Percentiles rank a stretch among this genome's conserved stretches.
phyloP scores from a whole-genome alignment of 1,284 basidiomycete species.

The Hypsizygus ulmarius region DNA sequence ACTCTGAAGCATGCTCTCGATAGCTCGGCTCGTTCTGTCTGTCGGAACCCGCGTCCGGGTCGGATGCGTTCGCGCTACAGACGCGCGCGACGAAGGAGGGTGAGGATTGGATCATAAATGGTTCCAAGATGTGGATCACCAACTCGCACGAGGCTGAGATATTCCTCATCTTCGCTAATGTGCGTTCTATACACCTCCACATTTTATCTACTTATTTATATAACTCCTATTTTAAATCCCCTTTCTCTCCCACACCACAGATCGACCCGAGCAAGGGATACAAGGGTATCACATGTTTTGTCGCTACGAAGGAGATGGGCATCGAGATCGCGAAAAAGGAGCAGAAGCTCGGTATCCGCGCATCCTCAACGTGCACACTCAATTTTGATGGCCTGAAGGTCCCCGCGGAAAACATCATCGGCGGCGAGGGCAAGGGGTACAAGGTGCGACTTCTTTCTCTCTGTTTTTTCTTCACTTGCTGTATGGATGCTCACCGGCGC shows the following conservation, averaged over 20 bases:
- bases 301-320: constrained; percentile 96
- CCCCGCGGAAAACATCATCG: constrained; percentile 92
- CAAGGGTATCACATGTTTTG: constrained; percentile 98
- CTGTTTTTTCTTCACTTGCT: not conserved
- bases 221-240: not conserved
- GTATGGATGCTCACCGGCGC: not conserved
- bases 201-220: not conserved
- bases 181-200: constrained; percentile 29
- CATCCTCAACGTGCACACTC: constrained; percentile 95
- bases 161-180: constrained; percentile 93
- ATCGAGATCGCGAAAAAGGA: constrained; percentile 99
- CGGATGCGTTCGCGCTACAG: constrained; percentile 96
- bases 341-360: constrained; percentile 95
- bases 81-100: constrained; percentile 88
- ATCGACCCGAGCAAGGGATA: constrained; percentile 93
- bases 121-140: constrained; percentile 99
- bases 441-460: constrained; percentile 50
- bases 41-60: constrained; percentile 90
- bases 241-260: constrained; percentile 38
- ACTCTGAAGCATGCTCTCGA: constrained; percentile 1
- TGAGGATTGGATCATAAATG: constrained; percentile 84
- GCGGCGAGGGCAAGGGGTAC: constrained; percentile 93
- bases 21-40: constrained; percentile 96
- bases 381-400: constrained; percentile 95
- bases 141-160: constrained; percentile 96